A percentile compares a stretch with the other conserved stretches of the same genome.
These are phyloP conservation scores for Nevesoporus exiguus DNA, from an alignment of 768 basidiomycete species.

Conservation along the genomic window DNA sequence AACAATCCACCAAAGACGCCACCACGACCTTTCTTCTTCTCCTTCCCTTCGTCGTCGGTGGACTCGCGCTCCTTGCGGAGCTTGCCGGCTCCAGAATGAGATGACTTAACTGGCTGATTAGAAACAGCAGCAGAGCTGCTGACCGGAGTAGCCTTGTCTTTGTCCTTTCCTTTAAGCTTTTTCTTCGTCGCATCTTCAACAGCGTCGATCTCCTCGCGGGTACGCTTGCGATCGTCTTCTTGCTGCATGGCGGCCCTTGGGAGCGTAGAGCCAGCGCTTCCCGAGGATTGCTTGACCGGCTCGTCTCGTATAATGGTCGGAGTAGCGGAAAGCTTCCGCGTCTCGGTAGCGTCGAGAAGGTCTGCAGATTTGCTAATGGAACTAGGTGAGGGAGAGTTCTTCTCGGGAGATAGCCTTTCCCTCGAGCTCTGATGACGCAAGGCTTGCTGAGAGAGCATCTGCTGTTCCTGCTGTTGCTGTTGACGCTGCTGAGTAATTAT, in stretches of 20 bases:
- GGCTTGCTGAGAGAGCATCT: constrained; percentile 23
- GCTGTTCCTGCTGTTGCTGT: constrained; percentile 35
- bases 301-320: constrained; percentile 70
- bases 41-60: constrained; percentile 48
- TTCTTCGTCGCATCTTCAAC: constrained; percentile 45
- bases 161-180: constrained; percentile 49
- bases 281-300: constrained; percentile 23
- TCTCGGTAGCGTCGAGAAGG: constrained; percentile 67
- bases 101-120: constrained; percentile 16
- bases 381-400: constrained; percentile 27
- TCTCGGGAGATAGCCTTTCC: constrained; percentile 41
- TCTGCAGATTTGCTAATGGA: constrained; percentile 45
- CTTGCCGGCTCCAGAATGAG: constrained; percentile 27
- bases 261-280: constrained; percentile 27
- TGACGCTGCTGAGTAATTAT: constrained; percentile 34
- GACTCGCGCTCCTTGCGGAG: constrained; percentile 45
- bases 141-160: constrained; percentile 41
- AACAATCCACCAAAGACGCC: constrained; percentile 79
- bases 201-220: constrained; percentile 46
- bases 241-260: constrained; percentile 43
- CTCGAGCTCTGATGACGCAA: constrained; percentile 46
- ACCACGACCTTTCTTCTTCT: constrained; percentile 62
- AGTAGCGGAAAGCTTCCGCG: constrained; percentile 73
- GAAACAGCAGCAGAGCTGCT: constrained; percentile 27
- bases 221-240: constrained; percentile 52